phyloP scores from a whole-genome alignment of 108 stramenopile genomes.

The Aurantiochytrium sp. region DNA sequence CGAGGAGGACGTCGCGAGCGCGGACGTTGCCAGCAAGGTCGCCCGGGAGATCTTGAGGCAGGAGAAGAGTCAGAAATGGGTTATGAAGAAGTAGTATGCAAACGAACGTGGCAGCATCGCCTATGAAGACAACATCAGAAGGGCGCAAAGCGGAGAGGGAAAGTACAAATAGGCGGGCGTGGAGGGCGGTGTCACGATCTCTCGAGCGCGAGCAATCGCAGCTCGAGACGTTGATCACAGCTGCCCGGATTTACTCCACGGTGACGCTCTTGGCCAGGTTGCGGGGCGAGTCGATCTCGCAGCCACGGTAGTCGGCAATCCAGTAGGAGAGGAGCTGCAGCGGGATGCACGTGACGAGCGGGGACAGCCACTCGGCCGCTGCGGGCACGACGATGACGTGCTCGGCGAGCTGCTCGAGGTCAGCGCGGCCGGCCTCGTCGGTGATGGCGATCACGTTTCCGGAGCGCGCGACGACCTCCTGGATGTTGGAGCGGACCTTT shows the following conservation, averaged over 20 bases:
- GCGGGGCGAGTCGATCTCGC: constrained; percentile 94
- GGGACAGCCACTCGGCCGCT: constrained; percentile 81
- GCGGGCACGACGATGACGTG: constrained; percentile 74
- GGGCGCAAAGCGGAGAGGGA: too few species aligned
- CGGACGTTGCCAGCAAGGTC: too few species aligned
- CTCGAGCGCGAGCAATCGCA: too few species aligned
- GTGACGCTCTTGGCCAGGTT: constrained; percentile 99
- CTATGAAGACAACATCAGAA: too few species aligned
- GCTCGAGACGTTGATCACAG: too few species aligned
- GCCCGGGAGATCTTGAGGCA: too few species aligned
- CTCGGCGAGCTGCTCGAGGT: constrained; percentile 66
- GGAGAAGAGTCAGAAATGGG: too few species aligned
- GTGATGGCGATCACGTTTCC: constrained; percentile 93
- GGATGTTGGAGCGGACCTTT: constrained; percentile 87
- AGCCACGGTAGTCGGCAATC: constrained; percentile 84
- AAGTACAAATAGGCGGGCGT: too few species aligned
- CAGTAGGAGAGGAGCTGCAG: constrained; percentile 94
- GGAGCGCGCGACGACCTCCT: constrained; percentile 93
- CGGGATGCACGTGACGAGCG: constrained; percentile 84
- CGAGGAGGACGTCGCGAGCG: too few species aligned
- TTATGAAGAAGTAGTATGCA: too few species aligned
- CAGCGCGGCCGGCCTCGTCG: constrained; percentile 70
- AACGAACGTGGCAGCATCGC: too few species aligned
- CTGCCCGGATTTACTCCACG: constrained; percentile 82
- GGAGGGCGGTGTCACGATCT: too few species aligned